phyloP scores from a whole-genome alignment of 495 filamentous ascomycete genomes.

The Aspergillus cavernicola region DNA sequence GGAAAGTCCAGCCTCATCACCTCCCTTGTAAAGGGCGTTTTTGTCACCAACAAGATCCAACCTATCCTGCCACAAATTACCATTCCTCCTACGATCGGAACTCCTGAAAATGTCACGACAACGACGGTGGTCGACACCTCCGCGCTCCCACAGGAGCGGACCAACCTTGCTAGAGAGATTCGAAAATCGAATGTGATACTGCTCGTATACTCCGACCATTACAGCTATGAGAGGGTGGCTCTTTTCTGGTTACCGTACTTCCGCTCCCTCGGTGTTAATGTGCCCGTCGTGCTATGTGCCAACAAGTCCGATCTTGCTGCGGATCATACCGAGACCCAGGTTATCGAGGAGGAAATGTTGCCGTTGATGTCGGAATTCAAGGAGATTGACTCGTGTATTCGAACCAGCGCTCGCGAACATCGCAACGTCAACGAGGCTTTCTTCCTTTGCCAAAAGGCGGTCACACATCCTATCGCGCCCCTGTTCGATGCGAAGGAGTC shows the following conservation, averaged over 20 bases:
- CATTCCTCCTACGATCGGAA: slow-evolving; percentile 81
- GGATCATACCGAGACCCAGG: slow-evolving; percentile 67
- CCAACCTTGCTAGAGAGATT: slow-evolving; percentile 84
- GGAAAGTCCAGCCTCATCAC: slow-evolving; percentile 55
- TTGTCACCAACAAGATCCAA: slow-evolving; percentile 90
- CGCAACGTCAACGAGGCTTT: slow-evolving; percentile 96
- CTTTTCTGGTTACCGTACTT: slow-evolving; percentile 98
- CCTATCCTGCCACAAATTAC: slow-evolving; percentile 90
- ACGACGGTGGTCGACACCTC: slow-evolving; percentile 97
- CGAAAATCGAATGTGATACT: slow-evolving; percentile 95
- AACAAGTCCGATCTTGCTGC: slow-evolving; percentile 87
- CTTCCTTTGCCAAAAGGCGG: slow-evolving; percentile 97
- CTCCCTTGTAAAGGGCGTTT: slow-evolving; percentile 85
- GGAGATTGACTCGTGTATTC: slow-evolving; percentile 96
- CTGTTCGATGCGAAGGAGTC: slow-evolving; percentile 94
- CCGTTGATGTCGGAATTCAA: slow-evolving; percentile 98
- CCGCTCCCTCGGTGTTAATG: slow-evolving; percentile 92
- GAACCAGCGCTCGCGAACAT: slow-evolving; percentile 90
- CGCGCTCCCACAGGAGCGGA: slow-evolving; percentile 87
- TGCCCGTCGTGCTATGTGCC: slow-evolving; percentile 94
- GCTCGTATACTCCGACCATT: slow-evolving; percentile 96
- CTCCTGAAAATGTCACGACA: slow-evolving; percentile 91
- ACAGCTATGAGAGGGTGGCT: slow-evolving; percentile 96
- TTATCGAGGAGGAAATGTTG: slow-evolving; percentile 95
- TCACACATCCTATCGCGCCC: slow-evolving; percentile 94